phyloP scores from a whole-genome alignment of 768 basidiomycete species.

The Lactifluus subvellereus region DNA sequence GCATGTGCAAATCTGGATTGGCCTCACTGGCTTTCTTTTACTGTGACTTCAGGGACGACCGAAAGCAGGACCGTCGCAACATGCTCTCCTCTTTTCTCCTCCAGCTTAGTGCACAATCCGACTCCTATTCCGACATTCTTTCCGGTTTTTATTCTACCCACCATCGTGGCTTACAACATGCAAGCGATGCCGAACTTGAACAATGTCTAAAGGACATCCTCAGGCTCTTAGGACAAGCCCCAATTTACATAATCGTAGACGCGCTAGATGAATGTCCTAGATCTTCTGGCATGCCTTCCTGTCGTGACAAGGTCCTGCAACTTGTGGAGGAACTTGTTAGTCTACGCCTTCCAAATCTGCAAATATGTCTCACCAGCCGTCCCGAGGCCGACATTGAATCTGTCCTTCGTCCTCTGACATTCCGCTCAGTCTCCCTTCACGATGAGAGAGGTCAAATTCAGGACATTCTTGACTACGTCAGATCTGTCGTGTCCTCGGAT shows the following conservation, averaged over 20 bases:
- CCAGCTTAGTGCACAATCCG: conserved; percentile 2
- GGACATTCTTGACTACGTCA: neutral
- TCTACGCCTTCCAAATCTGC: neutral
- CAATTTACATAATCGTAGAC: neutral
- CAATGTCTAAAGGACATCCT: neutral
- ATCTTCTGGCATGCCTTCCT: neutral
- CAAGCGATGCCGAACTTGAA: neutral
- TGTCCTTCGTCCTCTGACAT: neutral
- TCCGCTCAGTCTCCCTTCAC: neutral
- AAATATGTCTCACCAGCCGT: neutral
- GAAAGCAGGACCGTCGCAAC: neutral
- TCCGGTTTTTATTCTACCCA: neutral
- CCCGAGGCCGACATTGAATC: neutral
- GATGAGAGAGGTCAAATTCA: neutral
- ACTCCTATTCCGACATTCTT: neutral
- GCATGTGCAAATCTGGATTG: too few species aligned
- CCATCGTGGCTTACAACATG: neutral
- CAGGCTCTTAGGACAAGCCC: neutral
- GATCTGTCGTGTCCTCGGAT: neutral
- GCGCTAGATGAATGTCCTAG: conserved; percentile 1
- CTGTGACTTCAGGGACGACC: too few species aligned
- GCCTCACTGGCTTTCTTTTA: too few species aligned
- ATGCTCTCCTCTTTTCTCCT: conserved; percentile 1
- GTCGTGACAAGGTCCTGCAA: neutral
- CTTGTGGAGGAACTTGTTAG: too few species aligned